These are phyloP conservation scores for Paulownia fortunei DNA, from an alignment of 257 asterid genomes.

Conservation along the genomic window DNA sequence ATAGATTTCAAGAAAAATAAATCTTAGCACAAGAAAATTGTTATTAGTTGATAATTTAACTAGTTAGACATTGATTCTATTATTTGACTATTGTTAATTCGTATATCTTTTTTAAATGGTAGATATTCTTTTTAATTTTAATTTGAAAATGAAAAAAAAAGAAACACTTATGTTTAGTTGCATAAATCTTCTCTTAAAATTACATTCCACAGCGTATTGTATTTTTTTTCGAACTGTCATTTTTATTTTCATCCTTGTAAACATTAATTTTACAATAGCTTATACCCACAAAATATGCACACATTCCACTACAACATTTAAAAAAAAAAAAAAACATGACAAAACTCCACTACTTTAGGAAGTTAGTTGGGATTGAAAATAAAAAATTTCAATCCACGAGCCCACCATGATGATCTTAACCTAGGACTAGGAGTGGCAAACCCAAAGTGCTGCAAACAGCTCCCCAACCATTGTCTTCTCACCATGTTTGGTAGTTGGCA, in stretches of 20 bases:
- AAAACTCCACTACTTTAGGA: conserved; percentile 12
- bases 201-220: too few relatives aligned
- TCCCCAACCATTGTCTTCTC: background rate
- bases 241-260: background rate
- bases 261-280: background rate
- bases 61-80: background rate
- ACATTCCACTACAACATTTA: background rate
- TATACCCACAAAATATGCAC: background rate
- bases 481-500: conserved; percentile 35
- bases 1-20: background rate
- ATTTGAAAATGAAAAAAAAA: too few relatives aligned
- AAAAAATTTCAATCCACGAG: background rate
- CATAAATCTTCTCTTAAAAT: too few relatives aligned
- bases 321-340: conserved; percentile 4
- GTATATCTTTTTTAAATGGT: background rate
- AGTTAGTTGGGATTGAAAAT: conserved; percentile 9
- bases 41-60: background rate
- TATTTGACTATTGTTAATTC: background rate
- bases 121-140: background rate
- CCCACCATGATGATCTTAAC: conserved; percentile 29
- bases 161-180: too few relatives aligned
- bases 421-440: background rate
- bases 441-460: conserved; percentile 1
- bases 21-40: background rate
- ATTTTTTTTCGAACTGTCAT: background rate